phyloP scores from a whole-genome alignment of 179 eudicot species.

The Actinidia arguta region DNA sequence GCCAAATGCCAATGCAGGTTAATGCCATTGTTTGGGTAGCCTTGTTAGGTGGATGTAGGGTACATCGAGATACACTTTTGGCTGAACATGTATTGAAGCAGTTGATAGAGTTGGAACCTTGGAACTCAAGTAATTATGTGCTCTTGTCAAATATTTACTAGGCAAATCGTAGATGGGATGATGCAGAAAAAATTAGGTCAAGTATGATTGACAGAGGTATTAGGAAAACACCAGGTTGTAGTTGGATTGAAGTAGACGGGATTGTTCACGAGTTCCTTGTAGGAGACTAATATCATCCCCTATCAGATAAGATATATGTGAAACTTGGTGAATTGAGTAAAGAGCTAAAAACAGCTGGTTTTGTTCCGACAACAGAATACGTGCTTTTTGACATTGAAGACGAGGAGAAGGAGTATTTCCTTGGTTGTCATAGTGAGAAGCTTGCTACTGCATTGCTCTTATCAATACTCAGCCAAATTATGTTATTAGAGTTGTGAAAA shows the following conservation, averaged over 20 bases:
- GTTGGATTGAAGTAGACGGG: slow-evolving; percentile 82
- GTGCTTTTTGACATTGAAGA: slow-evolving; percentile 74
- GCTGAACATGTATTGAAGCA: slow-evolving; percentile 61
- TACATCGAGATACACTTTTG: slow-evolving; percentile 59
- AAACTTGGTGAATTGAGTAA: slow-evolving; percentile 58
- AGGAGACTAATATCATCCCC: slow-evolving; percentile 68
- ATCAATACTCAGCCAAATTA: slow-evolving; percentile 44
- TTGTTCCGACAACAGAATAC: slow-evolving; percentile 65
- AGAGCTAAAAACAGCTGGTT: slow-evolving; percentile 60
- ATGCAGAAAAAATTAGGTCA: slow-evolving; percentile 62
- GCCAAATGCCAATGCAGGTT: slow-evolving; percentile 78
- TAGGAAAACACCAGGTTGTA: slow-evolving; percentile 66
- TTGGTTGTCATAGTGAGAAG: slow-evolving; percentile 79
- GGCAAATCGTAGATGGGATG: slow-evolving; percentile 60
- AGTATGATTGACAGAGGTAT: slow-evolving; percentile 56
- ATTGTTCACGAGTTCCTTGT: slow-evolving; percentile 75
- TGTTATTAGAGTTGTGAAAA: slow-evolving; percentile 70
- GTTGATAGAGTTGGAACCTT: slow-evolving; percentile 66
- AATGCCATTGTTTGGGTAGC: slow-evolving; percentile 87
- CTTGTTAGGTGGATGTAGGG: slow-evolving; percentile 73
- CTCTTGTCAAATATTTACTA: slow-evolving; percentile 80
- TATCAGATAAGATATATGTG: slow-evolving; percentile 53
- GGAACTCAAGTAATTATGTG: slow-evolving; percentile 70
- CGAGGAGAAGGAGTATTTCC: slow-evolving; percentile 68
- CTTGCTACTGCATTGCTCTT: slow-evolving; percentile 76